These are phyloP conservation scores for Pseudohalonectria lignicola DNA, from an alignment of 2,329 filamentous ascomycete genomes.

Conservation along the genomic window DNA sequence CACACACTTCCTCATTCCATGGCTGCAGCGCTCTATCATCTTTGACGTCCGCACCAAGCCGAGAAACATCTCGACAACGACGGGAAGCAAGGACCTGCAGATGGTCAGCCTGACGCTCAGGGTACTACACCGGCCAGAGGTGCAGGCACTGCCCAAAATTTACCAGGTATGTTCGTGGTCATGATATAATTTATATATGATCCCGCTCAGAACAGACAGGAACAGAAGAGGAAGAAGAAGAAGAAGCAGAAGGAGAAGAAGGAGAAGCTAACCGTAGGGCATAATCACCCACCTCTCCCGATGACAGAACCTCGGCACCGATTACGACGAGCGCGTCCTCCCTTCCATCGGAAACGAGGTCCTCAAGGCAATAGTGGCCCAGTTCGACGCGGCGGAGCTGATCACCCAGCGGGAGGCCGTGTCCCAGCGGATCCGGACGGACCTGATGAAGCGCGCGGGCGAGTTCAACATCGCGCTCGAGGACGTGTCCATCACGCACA, in stretches of 20 bases:
- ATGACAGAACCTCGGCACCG: conserved; percentile 78
- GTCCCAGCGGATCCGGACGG: conserved; percentile 82
- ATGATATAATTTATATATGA: background rate
- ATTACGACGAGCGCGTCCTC: conserved; percentile 97
- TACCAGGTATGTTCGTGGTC: conserved; percentile 64
- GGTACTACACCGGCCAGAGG: conserved; percentile 89
- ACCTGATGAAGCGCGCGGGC: conserved; percentile 81
- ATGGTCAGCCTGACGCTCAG: conserved; percentile 98
- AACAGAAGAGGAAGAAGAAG: conserved; percentile 1
- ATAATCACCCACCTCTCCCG: no score
- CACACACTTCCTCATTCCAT: conserved; percentile 91
- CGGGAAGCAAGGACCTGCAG: conserved; percentile 96
- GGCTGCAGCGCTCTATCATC: conserved; percentile 88
- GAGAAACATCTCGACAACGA: conserved; percentile 93
- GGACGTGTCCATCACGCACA: conserved; percentile 98
- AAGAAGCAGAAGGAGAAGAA: background rate
- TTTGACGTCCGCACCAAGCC: conserved; percentile 98
- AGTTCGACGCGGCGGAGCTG: conserved; percentile 96
- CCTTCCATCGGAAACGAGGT: conserved; percentile 99
- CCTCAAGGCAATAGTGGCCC: conserved; percentile 94
- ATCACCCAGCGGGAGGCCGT: conserved; percentile 99
- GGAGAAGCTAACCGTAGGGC: no score
- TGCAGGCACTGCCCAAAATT: conserved; percentile 87
- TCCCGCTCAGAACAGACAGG: background rate
- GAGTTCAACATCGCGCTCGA: conserved; percentile 99